Conservation (phyloP, 2,329 filamentous ascomycete species). For the Ambrosiella xylebori region DNA sequence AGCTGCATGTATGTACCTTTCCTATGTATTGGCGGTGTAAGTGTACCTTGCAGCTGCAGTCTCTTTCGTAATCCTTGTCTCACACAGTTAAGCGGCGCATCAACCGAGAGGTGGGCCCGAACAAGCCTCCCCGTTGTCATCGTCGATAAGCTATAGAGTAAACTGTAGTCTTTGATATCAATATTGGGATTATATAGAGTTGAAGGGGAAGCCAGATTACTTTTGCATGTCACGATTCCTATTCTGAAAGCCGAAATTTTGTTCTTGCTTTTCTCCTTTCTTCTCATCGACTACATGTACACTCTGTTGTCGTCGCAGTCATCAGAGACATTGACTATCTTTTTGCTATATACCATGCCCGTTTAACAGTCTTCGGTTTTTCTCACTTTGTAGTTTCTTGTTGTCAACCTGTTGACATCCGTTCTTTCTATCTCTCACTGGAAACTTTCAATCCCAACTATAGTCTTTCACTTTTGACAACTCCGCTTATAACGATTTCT, state of each 20-base stretch:
- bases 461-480: not conserved
- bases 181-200: not conserved
- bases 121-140: not conserved
- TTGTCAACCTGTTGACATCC: not conserved
- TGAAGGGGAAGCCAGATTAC: not conserved
- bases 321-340: not conserved
- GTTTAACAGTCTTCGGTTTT: not conserved
- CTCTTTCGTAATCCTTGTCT: not conserved
- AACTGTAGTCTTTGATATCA: not conserved
- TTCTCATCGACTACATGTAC: not conserved
- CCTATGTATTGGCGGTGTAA: not conserved
- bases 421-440: not conserved
- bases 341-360: not conserved
- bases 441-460: not conserved
- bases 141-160: not conserved
- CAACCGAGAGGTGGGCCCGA: not conserved
- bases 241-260: not conserved
- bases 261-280: not conserved
- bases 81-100: not conserved
- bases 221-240: not conserved
- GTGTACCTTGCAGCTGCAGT: not conserved
- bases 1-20: not conserved
- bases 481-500: not conserved
- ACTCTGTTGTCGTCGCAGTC: not conserved
- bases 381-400: not conserved